Evolutionary conservation across 257 asterid genomes (phyloP).

Genomic region (Schizonepeta tenuifolia): DNA sequence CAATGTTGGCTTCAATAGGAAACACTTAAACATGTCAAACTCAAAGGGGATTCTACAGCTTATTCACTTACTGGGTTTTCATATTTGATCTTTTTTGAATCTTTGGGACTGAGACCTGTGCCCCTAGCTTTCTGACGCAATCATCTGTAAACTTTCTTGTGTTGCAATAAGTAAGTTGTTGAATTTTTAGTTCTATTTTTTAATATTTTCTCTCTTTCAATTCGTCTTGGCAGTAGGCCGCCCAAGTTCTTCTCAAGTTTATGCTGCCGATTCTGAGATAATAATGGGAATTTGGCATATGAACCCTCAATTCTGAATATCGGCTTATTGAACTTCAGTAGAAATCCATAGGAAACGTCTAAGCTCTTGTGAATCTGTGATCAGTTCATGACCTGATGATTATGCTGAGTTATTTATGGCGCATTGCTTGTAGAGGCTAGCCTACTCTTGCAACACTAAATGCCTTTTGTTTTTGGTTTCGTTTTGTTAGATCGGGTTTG

Average conservation of each 20-base stretch:
- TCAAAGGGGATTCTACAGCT: background rate
- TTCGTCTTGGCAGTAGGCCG: background rate
- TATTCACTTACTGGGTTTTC: background rate
- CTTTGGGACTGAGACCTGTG: background rate
- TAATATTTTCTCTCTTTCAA: background rate
- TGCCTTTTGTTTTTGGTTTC: background rate
- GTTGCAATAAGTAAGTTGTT: background rate
- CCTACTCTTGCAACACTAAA: background rate
- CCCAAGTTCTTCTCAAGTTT: background rate
- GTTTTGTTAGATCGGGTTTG: constrained; percentile 1
- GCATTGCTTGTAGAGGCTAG: constrained; percentile 1
- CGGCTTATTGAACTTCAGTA: constrained; percentile 18
- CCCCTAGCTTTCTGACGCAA: background rate
- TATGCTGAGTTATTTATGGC: background rate
- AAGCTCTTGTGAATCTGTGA: background rate
- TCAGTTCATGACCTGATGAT: constrained; percentile 3
- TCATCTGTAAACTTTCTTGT: background rate
- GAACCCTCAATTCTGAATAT: constrained; percentile 14
- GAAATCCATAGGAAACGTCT: constrained; percentile 11
- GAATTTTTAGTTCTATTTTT: background rate
- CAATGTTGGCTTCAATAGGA: background rate
- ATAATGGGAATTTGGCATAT: background rate
- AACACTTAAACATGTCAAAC: background rate
- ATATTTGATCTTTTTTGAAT: background rate
- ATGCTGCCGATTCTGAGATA: background rate